Evolutionary conservation across 768 basidiomycete genomes (phyloP), one percentile per base, ranked within the genome.

Genomic region (Tylopilus intermedius): DNA sequence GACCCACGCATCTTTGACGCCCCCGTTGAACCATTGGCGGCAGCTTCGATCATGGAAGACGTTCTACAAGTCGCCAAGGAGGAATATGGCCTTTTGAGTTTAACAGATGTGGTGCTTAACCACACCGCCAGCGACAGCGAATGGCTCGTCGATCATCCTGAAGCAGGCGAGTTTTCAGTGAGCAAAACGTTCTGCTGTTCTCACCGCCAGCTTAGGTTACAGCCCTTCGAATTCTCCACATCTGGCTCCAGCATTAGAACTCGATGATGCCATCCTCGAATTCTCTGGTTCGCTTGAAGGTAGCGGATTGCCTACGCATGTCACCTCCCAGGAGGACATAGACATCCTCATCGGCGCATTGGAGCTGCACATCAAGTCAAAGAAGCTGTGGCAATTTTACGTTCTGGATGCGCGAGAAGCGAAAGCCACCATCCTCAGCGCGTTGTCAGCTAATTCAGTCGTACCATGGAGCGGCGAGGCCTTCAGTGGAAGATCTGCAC

Each of bases 81-180:
- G 37, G 84, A 94, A 67, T 94, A 86, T 56, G 95, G 95, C 2
- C 72, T 99, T 41, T 76, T 96, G 53, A 89, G 85, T 60, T 67
- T 98, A 62, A 98, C 91, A 1, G 96, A 99, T 66, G 89, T 99
- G 47, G 96, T 99, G 5, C 79, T 97, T 51, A 99, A 99, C 67
- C 96, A 99, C 64, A 98, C 96, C 13, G 92, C 96, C 7, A 89
- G 91, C 65, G 92, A 98, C 65, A 93, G 86, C 57, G 76, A 83
- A 15, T 99, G 94, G 94, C 76, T 99, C 24, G 66, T 82, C 21
- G 83, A 94, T 6, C 96, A 99, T 67, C 96, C 96, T 1, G 96
- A 99, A 78, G 90, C 94, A 53, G 94, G 94, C 86, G 57, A 55
- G 81, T 63, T 29, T 30, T 26, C 3, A 2, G 7, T 9, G n/a